Conservation (phyloP, 108 stramenopile genomes). For the Fragilaria crotonensis region DNA sequence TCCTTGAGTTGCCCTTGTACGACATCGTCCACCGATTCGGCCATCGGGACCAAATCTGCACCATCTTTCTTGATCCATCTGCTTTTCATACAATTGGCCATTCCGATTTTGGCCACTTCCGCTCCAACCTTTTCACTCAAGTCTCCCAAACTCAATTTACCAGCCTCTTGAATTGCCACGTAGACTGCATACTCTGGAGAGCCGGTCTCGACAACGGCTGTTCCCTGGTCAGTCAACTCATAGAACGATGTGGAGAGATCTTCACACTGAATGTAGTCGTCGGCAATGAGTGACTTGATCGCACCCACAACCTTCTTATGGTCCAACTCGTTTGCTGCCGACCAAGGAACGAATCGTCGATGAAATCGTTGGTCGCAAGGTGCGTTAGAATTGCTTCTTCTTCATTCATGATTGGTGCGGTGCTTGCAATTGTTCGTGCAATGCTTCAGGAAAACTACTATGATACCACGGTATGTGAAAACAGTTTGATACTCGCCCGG, state of each 20-base stretch:
- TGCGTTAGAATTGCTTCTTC: slow-evolving; percentile 2
- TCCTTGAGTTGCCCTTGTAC: slow-evolving; percentile 42
- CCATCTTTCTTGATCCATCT: slow-evolving; percentile 91
- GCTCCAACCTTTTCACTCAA: slow-evolving; percentile 70
- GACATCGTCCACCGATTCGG: slow-evolving; percentile 50
- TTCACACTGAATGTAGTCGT: slow-evolving; percentile 65
- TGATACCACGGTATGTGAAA: too few species aligned
- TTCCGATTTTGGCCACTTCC: slow-evolving; percentile 85
- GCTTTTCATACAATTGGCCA: slow-evolving; percentile 91
- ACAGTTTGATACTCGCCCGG: too few species aligned
- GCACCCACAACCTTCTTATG: slow-evolving; percentile 79
- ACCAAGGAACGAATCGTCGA: too few species aligned
- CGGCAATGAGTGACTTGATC: slow-evolving; percentile 77
- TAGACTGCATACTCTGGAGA: slow-evolving; percentile 83
- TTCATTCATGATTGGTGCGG: too few species aligned
- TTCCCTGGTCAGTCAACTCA: slow-evolving; percentile 67
- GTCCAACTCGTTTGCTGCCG: slow-evolving; percentile 38
- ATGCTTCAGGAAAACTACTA: too few species aligned
- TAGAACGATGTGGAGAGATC: slow-evolving; percentile 55
- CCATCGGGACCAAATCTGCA: slow-evolving; percentile 41
- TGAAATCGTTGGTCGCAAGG: too few species aligned
- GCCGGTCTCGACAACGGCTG: slow-evolving; percentile 60
- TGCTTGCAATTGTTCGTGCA: too few species aligned
- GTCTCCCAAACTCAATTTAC: slow-evolving; percentile 43
- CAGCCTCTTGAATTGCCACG: slow-evolving; percentile 58